Conservation (phyloP, 1,284 basidiomycete genomes). For the Vanrija humicola region DNA sequence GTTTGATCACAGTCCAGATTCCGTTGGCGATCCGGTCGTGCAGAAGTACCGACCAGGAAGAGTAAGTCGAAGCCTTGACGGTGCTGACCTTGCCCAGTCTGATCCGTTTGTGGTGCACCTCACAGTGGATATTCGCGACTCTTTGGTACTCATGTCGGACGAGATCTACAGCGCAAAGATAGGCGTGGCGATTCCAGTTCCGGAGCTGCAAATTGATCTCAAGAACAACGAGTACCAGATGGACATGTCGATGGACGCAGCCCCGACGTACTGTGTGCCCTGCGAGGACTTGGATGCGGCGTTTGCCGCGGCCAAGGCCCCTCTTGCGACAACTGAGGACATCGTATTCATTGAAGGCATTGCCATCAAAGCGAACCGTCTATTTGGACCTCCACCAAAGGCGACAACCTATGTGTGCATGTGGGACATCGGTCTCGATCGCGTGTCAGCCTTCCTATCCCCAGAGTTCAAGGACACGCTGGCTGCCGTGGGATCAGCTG, state of each 20-base stretch:
- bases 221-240: conserved; percentile 78
- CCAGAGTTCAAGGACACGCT: conserved; percentile 59
- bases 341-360: conserved; percentile 65
- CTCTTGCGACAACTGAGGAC: conserved; percentile 24
- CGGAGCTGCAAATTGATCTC: conserved; percentile 69
- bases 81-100: conserved; percentile 53
- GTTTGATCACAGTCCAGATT: conserved; percentile 55
- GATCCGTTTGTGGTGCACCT: conserved; percentile 76
- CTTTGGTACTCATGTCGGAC: conserved; percentile 64
- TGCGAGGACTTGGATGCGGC: conserved; percentile 52
- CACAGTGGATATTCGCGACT: conserved; percentile 56
- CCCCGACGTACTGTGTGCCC: conserved; percentile 58
- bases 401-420: conserved; percentile 81
- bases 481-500: conserved; percentile 56
- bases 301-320: conserved; percentile 9
- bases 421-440: conserved; percentile 74
- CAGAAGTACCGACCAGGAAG: conserved; percentile 71
- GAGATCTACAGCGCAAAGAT: conserved; percentile 67
- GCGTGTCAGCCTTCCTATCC: conserved; percentile 59
- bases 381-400: conserved; percentile 82
- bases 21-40: conserved; percentile 71
- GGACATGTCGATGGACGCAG: conserved; percentile 76
- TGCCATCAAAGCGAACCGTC: conserved; percentile 71
- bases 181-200: conserved; percentile 57
- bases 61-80: conserved; percentile 50